phyloP scores from a whole-genome alignment of 768 basidiomycete genomes.

The Roridomyces roridus region DNA sequence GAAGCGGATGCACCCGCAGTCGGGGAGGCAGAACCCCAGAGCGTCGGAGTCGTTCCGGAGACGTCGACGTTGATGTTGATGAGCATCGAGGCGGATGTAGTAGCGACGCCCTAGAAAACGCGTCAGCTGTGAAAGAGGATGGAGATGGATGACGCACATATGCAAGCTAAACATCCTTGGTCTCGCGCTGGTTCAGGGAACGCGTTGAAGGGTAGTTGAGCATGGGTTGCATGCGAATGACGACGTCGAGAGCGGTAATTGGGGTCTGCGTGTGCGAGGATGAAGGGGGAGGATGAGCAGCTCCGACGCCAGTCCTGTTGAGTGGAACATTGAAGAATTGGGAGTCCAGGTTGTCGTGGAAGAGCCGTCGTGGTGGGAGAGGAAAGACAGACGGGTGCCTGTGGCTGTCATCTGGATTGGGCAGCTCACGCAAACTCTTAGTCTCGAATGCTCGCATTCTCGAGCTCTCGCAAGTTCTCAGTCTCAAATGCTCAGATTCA shows the following conservation, averaged over 20 bases:
- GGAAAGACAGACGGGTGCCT: no score
- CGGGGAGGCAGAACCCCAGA: slow-evolving; percentile 48
- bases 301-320: no score
- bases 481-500: no score
- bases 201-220: slow-evolving; percentile 67
- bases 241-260: slow-evolving; percentile 72
- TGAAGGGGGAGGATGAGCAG: no score
- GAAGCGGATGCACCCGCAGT: slow-evolving; percentile 54
- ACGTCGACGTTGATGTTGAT: slow-evolving; percentile 72
- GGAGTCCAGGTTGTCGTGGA: no score
- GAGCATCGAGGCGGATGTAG: slow-evolving; percentile 64
- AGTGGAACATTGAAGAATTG: no score
- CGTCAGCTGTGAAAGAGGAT: background rate
- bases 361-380: no score
- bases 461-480: no score
- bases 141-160: slow-evolving; percentile 38
- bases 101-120: slow-evolving; percentile 68
- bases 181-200: slow-evolving; percentile 63
- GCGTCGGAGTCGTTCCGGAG: slow-evolving; percentile 43
- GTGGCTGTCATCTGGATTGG: no score
- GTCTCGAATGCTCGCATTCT: no score
- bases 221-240: slow-evolving; percentile 66
- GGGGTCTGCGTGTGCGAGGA: no score
- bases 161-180: slow-evolving; percentile 52
- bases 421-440: no score